Conservation (phyloP, 306 rosid genomes). For the Boehmeria nivea region DNA sequence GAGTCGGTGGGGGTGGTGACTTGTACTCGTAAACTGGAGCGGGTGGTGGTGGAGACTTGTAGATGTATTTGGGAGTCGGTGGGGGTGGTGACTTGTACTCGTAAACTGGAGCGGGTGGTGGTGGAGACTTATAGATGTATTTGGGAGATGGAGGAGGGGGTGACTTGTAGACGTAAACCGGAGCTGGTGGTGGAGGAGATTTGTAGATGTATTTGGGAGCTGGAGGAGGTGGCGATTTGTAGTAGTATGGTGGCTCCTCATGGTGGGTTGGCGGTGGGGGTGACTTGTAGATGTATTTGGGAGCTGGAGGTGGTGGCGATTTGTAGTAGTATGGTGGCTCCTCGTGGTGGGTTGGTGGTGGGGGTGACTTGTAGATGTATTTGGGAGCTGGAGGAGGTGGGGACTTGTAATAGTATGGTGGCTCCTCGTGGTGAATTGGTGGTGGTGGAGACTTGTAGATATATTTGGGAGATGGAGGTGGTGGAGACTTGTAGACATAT, state of each 20-base stretch:
- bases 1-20: slow-evolving; percentile 22
- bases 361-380: slow-evolving; percentile 18
- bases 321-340: slow-evolving; percentile 31
- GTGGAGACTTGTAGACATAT: slow-evolving; percentile 43
- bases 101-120: slow-evolving; percentile 26
- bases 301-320: slow-evolving; percentile 48
- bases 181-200: slow-evolving; percentile 26
- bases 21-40: slow-evolving; percentile 43
- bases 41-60: slow-evolving; percentile 49
- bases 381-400: slow-evolving; percentile 12
- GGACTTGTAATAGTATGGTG: slow-evolving; percentile 9
- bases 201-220: slow-evolving; percentile 1
- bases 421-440: neutral
- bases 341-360: slow-evolving; percentile 19
- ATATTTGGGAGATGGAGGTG: slow-evolving; percentile 33
- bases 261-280: too few relatives aligned
- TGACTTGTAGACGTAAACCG: neutral
- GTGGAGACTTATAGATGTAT: slow-evolving; percentile 29
- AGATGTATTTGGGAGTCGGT: slow-evolving; percentile 25
- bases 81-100: slow-evolving; percentile 36
- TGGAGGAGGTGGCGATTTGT: slow-evolving; percentile 21
- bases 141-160: slow-evolving; percentile 28
- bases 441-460: slow-evolving; percentile 44
- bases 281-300: slow-evolving; percentile 31
- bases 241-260: slow-evolving; percentile 27